Base-by-base conservation (phyloP, 768 basidiomycete species). In the Clitopilus hobsonii region DNA sequence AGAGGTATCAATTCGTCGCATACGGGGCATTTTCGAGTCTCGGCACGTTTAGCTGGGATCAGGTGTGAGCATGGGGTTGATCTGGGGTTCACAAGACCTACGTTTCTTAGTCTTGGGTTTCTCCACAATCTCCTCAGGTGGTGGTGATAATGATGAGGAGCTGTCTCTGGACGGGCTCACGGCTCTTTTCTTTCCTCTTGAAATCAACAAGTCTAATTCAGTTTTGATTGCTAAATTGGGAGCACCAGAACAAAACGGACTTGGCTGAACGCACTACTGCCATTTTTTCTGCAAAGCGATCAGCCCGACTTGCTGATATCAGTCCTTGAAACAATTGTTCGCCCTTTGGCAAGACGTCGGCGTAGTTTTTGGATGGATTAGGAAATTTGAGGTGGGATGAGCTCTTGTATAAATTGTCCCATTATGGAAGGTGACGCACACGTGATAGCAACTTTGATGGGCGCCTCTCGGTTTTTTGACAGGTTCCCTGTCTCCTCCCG, bases 1-100 rank as follows among this genome's bases (percentile, higher is more conserved):
- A 90, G 63, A 13, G 90, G 89, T 38, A 93, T 86, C 32, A 65
- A 65, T 65, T 92, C 89, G 13, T 77, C 71, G 69, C 90, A 93
- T 32, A 87, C 81, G 1, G 90, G 91, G 63, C 90, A 93, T 56
- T 74, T 73, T 55, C 83, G 76, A 2, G 88, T 92, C 64, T 91
- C 89, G 16, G 86, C 89, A 41, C 85, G 82, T 66, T 83, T 88
- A 3, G 77, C 88, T 89, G 55, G 51, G 22, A 16, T 66, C 32
- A 62, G 56, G 20, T 23, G 50, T 28, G 22, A 38, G 41, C 26
- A 18, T 16, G 25, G 30, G n/a, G 8, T 16, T 47, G 20, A 29
- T 29, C 36, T 26, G 11, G 38, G 16, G 45, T 26, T 53, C 41
- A 59, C 55, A 29, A 49, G 24, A 69, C 79, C 60, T 63, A 81